Conservation (phyloP, 2,329 filamentous ascomycete species). For the Colletotrichum eremochloae region DNA sequence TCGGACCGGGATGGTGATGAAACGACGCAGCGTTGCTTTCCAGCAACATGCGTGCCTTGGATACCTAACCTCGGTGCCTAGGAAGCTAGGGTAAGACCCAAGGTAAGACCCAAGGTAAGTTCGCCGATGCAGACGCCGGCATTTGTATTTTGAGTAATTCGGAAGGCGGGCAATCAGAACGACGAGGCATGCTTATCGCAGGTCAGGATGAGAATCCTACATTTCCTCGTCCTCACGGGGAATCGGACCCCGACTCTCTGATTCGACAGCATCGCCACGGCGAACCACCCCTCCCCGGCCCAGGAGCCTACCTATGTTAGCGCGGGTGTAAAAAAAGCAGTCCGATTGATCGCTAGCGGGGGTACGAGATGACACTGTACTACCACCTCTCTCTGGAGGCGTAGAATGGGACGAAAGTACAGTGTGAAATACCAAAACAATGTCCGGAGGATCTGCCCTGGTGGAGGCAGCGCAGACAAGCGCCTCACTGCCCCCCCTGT, state of each 20-base stretch:
- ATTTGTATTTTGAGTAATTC: background rate
- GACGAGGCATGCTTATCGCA: slow-evolving; percentile 2
- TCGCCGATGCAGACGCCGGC: slow-evolving; percentile 6
- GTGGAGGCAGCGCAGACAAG: slow-evolving; percentile 33
- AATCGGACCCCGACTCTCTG: slow-evolving; percentile 14
- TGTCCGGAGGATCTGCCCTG: slow-evolving; percentile 25
- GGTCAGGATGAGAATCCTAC: slow-evolving; percentile 19
- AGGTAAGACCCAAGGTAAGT: background rate
- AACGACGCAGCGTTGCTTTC: slow-evolving; percentile 13
- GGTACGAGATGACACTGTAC: background rate
- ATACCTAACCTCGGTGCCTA: too few relatives aligned
- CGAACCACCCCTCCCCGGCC: slow-evolving; percentile 22
- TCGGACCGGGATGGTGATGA: slow-evolving; percentile 9
- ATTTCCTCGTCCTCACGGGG: background rate
- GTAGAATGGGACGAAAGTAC: accelerated
- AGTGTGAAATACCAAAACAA: background rate
- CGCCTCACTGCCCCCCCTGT: slow-evolving; percentile 13
- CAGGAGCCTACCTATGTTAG: slow-evolving; percentile 12
- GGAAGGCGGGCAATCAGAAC: background rate
- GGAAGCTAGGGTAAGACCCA: too few relatives aligned
- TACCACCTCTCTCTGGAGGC: background rate
- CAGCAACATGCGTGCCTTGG: background rate
- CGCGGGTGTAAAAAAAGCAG: slow-evolving; percentile 38
- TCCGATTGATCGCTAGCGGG: slow-evolving; percentile 25
- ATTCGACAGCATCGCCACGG: slow-evolving; percentile 35